Base-by-base conservation (phyloP, 2,329 filamentous ascomycete genomes). In the Eutypa lata region DNA sequence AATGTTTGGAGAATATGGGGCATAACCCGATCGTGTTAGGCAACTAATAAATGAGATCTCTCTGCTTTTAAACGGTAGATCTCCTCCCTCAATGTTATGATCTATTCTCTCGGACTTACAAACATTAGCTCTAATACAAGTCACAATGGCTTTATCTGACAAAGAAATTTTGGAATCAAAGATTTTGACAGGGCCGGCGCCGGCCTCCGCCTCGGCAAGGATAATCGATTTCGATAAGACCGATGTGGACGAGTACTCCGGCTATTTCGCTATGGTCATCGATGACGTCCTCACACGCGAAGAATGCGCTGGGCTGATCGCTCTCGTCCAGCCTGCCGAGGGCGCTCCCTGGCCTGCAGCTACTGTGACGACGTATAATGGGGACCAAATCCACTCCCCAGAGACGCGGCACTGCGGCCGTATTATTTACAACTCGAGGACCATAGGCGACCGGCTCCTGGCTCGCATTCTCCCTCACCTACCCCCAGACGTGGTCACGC, bases 231-330 rank as follows among this genome's bases (percentile, higher is more conserved):
- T 54, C 45, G 46, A 49, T 13, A 26, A 56, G 22, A 54, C 52
- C 2, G 46, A 54, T 7, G 42, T 54, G 7, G 37, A 53, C 7
- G 50, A 54, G 19, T 56, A 53, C 13, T 42, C 37, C 14, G 57
- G 37, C 16, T 55, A 52, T 18, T 59, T 57, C 46, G 49, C 53
- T 10, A 57, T 56, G 53, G 47, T 51, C 3, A 54, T 59, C 24
- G 53, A 57, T 5, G 22, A 54, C 22, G 33, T 57, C 8, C 38
- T 54, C 6, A 53, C 53, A 18, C 21, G 31, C 19, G 38, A 48
- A 21, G 52, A 57, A 42, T 57, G 53, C 48, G 40, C 35, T 1
- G 37, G 54, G 3, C 21, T 59, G n/a, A 33, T 56, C 11, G 33
- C 48, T 2, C 49, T 59, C 37, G 50, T 56, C 28, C 40, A 38